These are phyloP conservation scores for Sodiomyces alkalinus DNA, from an alignment of 2,329 filamentous ascomycete genomes.

Conservation along the genomic window DNA sequence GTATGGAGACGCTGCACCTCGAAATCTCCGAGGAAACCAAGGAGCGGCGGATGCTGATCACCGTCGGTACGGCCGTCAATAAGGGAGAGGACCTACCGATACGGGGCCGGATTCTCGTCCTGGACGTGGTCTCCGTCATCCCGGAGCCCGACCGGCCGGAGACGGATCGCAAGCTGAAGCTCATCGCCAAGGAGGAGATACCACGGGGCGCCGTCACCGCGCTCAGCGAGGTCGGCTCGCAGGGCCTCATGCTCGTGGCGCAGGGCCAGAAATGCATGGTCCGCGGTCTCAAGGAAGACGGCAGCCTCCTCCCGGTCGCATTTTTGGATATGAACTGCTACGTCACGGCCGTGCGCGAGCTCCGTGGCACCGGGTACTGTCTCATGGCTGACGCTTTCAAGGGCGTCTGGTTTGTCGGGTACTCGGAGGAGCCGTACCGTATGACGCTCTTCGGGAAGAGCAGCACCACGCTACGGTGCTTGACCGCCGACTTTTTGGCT, in stretches of 20 bases:
- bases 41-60: slow-evolving; percentile 67
- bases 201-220: slow-evolving; percentile 83
- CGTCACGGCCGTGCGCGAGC: slow-evolving; percentile 69
- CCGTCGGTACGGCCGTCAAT: slow-evolving; percentile 72
- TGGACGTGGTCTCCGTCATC: slow-evolving; percentile 82
- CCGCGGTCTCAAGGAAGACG: slow-evolving; percentile 86
- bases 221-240: slow-evolving; percentile 68
- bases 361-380: slow-evolving; percentile 71
- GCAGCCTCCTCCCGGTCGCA: slow-evolving; percentile 78
- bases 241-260: slow-evolving; percentile 76
- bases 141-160: slow-evolving; percentile 76
- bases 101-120: slow-evolving; percentile 74
- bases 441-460: slow-evolving; percentile 89
- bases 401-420: slow-evolving; percentile 91
- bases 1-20: slow-evolving; percentile 68
- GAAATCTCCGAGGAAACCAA: slow-evolving; percentile 87
- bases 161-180: slow-evolving; percentile 71
- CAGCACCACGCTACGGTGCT: slow-evolving; percentile 58
- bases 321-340: slow-evolving; percentile 98
- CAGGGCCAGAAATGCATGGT: slow-evolving; percentile 98
- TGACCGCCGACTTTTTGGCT: slow-evolving; percentile 77
- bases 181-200: slow-evolving; percentile 80
- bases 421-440: slow-evolving; percentile 91
- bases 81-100: slow-evolving; percentile 83
- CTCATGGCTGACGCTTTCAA: slow-evolving; percentile 83